Conservation (phyloP, 768 basidiomycete genomes). For the Leccinum rimulosum region DNA sequence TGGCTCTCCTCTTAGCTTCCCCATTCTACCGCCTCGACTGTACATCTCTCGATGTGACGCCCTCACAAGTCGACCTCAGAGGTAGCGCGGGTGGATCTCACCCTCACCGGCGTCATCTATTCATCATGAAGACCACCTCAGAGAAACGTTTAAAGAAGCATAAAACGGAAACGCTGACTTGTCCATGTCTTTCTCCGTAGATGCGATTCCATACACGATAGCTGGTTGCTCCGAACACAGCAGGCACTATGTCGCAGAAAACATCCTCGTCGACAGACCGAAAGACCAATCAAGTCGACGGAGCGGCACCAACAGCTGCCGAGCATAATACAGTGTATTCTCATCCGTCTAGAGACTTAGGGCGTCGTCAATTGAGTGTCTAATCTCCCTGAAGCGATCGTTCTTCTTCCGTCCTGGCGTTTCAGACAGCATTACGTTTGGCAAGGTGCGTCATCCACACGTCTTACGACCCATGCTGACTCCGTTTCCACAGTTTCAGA, state of each 20-base stretch:
- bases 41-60: slow-evolving; percentile 56
- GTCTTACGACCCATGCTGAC: neutral
- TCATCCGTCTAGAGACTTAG: slow-evolving; percentile 58
- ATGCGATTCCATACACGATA: slow-evolving; percentile 46
- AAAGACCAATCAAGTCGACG: slow-evolving; percentile 68
- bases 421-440: slow-evolving; percentile 32
- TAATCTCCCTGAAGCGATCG: neutral
- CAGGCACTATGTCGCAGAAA: slow-evolving; percentile 63
- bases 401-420: slow-evolving; percentile 6
- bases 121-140: too few relatives aligned
- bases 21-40: slow-evolving; percentile 77
- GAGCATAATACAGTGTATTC: slow-evolving; percentile 65
- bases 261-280: slow-evolving; percentile 66
- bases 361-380: slow-evolving; percentile 63
- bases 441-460: slow-evolving; percentile 38
- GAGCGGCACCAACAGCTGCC: slow-evolving; percentile 65
- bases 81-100: slow-evolving; percentile 32
- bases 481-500: slow-evolving; percentile 19
- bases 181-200: slow-evolving; percentile 7
- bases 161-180: too few relatives aligned
- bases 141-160: too few relatives aligned
- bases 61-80: slow-evolving; percentile 39
- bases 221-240: slow-evolving; percentile 66
- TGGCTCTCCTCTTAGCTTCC: slow-evolving; percentile 85
- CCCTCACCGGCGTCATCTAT: slow-evolving; percentile 16